Evolutionary conservation across 176 grass and related monocot genomes (phyloP), one percentile per base, ranked within the genome.

Genomic region (Miscanthus lutarioriparius): DNA sequence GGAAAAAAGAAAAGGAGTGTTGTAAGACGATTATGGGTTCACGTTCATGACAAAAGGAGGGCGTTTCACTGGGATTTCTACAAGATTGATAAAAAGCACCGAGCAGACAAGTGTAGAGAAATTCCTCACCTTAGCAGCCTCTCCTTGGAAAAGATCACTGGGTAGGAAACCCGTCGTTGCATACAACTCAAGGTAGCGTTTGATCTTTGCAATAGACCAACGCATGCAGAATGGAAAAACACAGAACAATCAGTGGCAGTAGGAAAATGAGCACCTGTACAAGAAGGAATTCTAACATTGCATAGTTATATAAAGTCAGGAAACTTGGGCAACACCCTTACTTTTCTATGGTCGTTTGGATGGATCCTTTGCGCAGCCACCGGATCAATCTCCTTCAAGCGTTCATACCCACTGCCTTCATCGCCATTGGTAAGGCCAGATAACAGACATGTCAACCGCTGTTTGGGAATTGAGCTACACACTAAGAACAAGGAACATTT

Each of bases 301-400:
- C 17, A 59, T 17, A 71, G 38, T 27, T 72, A 12, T 67, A 59
- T 22, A 8, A 38, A 26, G 56, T 43, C 38, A 74, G 65, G 48
- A 80, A 82, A 64, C 61, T 45, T 30, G 28, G 39, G 72, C 41
- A 30, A 30, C 76, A 64, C 10, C 47, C 53, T 80, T 84, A 94
- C 95, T 87, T 92, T 97, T 88, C 92, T 88, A 48, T 94, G 88
- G 79, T 96, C 90, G 69, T 99, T 99, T 17, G 93, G 93, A 76
- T 99, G 91, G 75, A 99, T 91, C 82, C 93, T 91, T 62, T 89
- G 92, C 0, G 93, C 93, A 1, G 96, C 89, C 27, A 91, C 67
- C 73, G 86, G 91, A 78, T 96, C 91, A n/a, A 96, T 87, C 69
- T 92, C 84, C 88, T 88, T 94, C 40, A 96, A 82, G 8, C 20